Conservation (phyloP, 2,329 filamentous ascomycete genomes). For the Diaporthe longicolla region DNA sequence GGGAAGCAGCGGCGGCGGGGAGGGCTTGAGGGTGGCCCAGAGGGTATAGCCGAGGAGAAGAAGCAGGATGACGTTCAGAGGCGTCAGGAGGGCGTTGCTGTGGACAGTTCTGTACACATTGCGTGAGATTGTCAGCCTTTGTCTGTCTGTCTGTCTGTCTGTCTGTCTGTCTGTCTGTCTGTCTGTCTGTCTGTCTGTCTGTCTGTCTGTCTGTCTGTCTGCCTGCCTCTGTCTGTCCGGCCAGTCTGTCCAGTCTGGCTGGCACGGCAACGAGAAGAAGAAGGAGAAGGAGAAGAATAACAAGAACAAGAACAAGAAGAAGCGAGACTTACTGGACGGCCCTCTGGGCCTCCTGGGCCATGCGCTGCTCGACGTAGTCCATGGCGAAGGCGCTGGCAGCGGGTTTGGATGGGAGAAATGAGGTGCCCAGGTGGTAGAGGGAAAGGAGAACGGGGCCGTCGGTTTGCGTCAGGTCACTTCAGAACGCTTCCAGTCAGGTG, state of each 20-base stretch:
- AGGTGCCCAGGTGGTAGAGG: neutral
- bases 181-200: slow-evolving; percentile 35
- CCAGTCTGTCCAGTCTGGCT: neutral
- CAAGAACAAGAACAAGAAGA: neutral
- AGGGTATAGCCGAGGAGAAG: slow-evolving; percentile 69
- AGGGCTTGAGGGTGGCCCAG: slow-evolving; percentile 68
- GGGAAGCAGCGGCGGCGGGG: slow-evolving; percentile 62
- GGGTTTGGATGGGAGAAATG: neutral
- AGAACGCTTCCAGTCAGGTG: neutral
- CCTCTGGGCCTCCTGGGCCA: slow-evolving; percentile 67
- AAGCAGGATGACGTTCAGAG: slow-evolving; percentile 74
- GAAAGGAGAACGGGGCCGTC: neutral
- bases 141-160: slow-evolving; percentile 12
- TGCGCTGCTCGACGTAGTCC: slow-evolving; percentile 71
- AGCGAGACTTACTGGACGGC: slow-evolving; percentile 44
- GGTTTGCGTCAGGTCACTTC: neutral
- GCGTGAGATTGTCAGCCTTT: slow-evolving; percentile 34
- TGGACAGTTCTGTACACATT: slow-evolving; percentile 12
- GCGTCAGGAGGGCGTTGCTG: slow-evolving; percentile 67
- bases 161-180: too few species aligned
- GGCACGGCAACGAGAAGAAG: neutral
- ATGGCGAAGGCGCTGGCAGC: slow-evolving; percentile 51
- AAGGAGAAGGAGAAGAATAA: neutral
- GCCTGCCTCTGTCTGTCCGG: too few species aligned
- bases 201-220: slow-evolving; percentile 24